Conservation (phyloP, 164 flowering plant genomes). For the Santalum album region DNA sequence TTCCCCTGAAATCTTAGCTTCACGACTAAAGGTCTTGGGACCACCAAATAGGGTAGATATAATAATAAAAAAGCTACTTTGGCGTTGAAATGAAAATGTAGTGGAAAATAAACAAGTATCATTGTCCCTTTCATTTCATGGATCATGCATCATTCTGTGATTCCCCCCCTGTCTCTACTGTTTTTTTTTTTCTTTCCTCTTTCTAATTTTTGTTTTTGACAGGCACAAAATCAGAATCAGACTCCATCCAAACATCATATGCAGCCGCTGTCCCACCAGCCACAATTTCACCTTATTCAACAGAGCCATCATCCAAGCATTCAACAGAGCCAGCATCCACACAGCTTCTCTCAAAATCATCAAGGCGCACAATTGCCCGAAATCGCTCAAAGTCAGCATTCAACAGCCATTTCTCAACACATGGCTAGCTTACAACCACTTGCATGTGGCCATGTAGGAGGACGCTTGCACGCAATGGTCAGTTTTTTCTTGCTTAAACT, state of each 20-base stretch:
- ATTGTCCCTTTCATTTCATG: too few relatives aligned
- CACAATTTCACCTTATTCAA: constrained; percentile 65
- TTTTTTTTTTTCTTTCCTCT: too few relatives aligned
- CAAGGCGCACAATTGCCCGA: constrained; percentile 60
- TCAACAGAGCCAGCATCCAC: constrained; percentile 49
- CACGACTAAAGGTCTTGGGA: too few relatives aligned
- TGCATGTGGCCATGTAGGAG: constrained; percentile 57
- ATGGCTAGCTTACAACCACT: constrained; percentile 69
- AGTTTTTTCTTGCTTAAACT: constrained; percentile 10
- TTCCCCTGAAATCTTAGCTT: too few relatives aligned
- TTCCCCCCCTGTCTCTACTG: too few relatives aligned
- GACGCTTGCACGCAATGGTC: constrained; percentile 76
- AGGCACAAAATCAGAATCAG: constrained; percentile 53
- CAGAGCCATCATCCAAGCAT: constrained; percentile 56
- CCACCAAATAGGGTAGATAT: too few relatives aligned
- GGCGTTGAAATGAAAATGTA: too few relatives aligned
- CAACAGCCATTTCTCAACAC: constrained; percentile 58
- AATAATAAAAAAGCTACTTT: too few relatives aligned
- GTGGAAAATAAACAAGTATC: too few relatives aligned
- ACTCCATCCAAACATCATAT: constrained; percentile 59
- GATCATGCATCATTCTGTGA: too few relatives aligned
- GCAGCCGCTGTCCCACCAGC: constrained; percentile 47
- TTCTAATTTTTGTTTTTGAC: constrained; percentile 1
- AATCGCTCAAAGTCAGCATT: constrained; percentile 47
- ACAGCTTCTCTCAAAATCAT: constrained; percentile 44